Conservation (phyloP, 768 basidiomycete species). For the Calvatia gigantea region DNA sequence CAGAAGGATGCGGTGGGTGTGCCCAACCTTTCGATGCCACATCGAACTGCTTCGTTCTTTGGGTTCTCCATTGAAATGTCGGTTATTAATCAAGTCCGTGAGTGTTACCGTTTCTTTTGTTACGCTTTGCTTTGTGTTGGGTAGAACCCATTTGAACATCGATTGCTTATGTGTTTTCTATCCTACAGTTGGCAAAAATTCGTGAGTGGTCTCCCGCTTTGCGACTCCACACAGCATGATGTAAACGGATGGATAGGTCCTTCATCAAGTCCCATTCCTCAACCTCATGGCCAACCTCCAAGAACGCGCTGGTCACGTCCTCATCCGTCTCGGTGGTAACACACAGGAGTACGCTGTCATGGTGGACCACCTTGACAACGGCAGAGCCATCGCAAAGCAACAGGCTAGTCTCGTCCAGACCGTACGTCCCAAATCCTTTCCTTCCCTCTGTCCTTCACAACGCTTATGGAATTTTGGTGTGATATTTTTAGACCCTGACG, state of each 20-base stretch:
- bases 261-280: slow-evolving; percentile 60
- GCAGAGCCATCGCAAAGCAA: slow-evolving; percentile 26
- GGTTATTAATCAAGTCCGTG: slow-evolving; percentile 62
- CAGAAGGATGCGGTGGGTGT: slow-evolving; percentile 28
- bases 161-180: not conserved
- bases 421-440: slow-evolving; percentile 11
- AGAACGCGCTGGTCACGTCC: slow-evolving; percentile 56
- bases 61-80: slow-evolving; percentile 80
- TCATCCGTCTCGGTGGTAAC: slow-evolving; percentile 74
- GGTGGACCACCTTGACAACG: slow-evolving; percentile 44
- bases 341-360: slow-evolving; percentile 65
- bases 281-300: slow-evolving; percentile 71
- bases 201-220: slow-evolving; percentile 27
- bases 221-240: slow-evolving; percentile 11
- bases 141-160: not conserved
- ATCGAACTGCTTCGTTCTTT: slow-evolving; percentile 51
- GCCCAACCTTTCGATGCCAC: slow-evolving; percentile 34
- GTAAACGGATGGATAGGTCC: slow-evolving; percentile 29
- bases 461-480: not conserved
- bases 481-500: slow-evolving; percentile 46
- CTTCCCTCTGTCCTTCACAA: not conserved
- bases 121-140: not conserved
- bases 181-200: slow-evolving; percentile 47
- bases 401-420: slow-evolving; percentile 20
- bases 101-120: slow-evolving; percentile 22